Evolutionary conservation across 352 stramenopile genomes (phyloP), one percentile per base, ranked within the genome.

Genomic region (Pythium apleroticum): DNA sequence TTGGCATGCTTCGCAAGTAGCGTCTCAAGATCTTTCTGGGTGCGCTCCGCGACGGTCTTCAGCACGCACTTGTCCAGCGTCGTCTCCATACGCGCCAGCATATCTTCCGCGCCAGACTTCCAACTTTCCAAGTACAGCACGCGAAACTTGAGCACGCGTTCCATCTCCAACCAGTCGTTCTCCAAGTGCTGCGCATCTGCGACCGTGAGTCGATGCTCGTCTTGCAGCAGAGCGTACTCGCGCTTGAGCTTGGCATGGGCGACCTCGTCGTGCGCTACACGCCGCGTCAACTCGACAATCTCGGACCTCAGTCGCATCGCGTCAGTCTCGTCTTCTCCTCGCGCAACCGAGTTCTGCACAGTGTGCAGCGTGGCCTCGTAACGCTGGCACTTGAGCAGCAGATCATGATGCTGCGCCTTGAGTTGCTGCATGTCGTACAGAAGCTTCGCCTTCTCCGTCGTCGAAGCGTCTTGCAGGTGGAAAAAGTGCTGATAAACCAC

Each of bases 61-160:
- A 79, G 53, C 5, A 91, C 77, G 52, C 86, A 90, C 39, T 80
- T 72, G n/a, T 81, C 72, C 12, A 94, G 60, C 9, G 80, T 77
- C 25, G 70, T 74, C 53, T 91, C 80, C 72, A 88, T 89, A 4
- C 78, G 76, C 48, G 80, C 63, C 8, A 94, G 83, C 55, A 80
- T 77, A 11, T 84, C 77, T 46, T 86, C 78, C 1, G 86, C 84
- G 0, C 81, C 81, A 33, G 82, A 63, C 60, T 97, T 97, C 82
- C 88, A 98, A 63, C 90, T 87, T 67, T 98, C 93, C 11, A 98
- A 73, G 60, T 97, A 98, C 35, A 97, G 60, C 10, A 98, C 80
- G 5, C 93, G 85, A 63, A 82, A 78, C 61, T 97, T 96, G 14
- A 97, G 78, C 27, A 83, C 77, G 37, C 84, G 88, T 61, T 97